These are phyloP conservation scores for Dendrobium catenatum DNA, from an alignment of 106 monocot species.

Conservation along the genomic window DNA sequence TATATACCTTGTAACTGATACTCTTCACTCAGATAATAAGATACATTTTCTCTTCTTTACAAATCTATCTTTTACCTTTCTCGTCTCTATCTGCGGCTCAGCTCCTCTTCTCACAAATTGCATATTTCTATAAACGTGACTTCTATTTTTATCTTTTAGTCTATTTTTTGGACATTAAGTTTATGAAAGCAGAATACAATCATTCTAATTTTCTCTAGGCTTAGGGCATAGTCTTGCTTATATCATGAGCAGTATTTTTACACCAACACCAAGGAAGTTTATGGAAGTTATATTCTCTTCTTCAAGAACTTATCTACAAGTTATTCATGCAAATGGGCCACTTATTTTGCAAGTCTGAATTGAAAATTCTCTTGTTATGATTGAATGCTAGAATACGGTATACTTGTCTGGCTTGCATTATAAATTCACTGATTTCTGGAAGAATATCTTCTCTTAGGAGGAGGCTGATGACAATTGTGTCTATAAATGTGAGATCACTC, in stretches of 20 bases:
- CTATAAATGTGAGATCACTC: conserved; percentile 64
- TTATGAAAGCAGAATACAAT: not conserved
- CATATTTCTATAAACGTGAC: not conserved
- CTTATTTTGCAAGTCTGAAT: not conserved
- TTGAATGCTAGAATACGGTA: not conserved
- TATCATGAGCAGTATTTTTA: not conserved
- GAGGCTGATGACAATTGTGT: conserved; percentile 53
- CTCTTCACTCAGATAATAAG: no score
- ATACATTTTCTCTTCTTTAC: no score
- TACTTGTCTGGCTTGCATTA: not conserved
- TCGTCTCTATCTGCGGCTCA: no score
- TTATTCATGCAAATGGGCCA: not conserved
- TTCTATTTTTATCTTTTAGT: not conserved
- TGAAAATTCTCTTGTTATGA: not conserved
- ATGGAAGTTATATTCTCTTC: not conserved
- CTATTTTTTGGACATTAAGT: not conserved
- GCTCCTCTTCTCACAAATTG: no score
- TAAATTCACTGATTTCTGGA: not conserved
- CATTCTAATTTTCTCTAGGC: not conserved
- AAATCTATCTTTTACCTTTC: no score
- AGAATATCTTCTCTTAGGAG: conserved; percentile 32
- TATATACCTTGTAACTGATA: no score
- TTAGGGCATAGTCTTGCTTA: not conserved
- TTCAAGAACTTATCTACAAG: not conserved
- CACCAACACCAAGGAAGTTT: not conserved